Evolutionary conservation across 495 filamentous ascomycete genomes (phyloP), one percentile per base, ranked within the genome.

Genomic region (Tuber aestivum): DNA sequence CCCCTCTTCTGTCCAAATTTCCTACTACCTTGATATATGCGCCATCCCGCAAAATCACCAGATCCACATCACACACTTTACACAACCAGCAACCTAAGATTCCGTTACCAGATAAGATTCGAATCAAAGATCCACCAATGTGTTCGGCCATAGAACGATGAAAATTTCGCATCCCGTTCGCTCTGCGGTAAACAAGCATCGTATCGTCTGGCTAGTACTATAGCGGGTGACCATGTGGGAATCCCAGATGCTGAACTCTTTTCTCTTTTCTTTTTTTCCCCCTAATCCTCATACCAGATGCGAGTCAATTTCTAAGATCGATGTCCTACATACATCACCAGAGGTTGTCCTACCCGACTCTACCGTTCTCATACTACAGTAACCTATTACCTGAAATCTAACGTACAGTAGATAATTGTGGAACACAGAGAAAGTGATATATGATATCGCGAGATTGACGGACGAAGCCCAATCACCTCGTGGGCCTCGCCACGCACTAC

Each of bases 51-150:
- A 10, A n/a, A 50, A 8, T 21, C 48, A 50, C 23, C n/a, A 1
- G 16, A 27, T 14, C 27, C 14, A 2, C 12, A 5, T 0, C 50
- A 0, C 0, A 10, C 9, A 0, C n/a, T 0, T 3, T 0, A 61
- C n/a, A 27, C n/a, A 20, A 61, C 9, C 14, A n/a, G 9, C 50
- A 32, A 16, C 10, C 23, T 4, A 27, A 5, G n/a, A 10, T 50
- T 50, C 45, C 20, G n/a, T n/a, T 61, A 1, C n/a, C n/a, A 27
- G 50, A 61, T 61, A 61, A 27, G 10, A 0, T 61, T 27, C 3
- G 23, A 27, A 61, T 61, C 10, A 3, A 61, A 32, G 14, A 27
- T 61, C 1, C 12, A 0, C n/a, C 10, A 61, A 18, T 32, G 27
- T 20, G 56, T 65, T 65, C 56, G 56, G 56, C 27, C 50, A 65